Evolutionary conservation across 176 grass and related monocot genomes (phyloP).

Genomic region (Secale cereale): DNA sequence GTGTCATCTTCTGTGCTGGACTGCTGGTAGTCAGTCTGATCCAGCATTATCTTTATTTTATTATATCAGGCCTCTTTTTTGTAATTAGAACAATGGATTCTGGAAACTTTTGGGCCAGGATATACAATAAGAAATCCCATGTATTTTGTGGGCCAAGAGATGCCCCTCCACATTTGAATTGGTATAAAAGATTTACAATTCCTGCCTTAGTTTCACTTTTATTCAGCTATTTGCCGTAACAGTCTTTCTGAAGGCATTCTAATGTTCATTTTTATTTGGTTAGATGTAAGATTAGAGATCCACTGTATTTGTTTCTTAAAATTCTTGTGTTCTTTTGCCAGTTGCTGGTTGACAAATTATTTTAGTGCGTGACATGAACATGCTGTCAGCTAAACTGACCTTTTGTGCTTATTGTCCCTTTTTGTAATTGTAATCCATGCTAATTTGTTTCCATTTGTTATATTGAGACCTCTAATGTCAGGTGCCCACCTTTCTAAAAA

Average conservation of each 20-base stretch:
- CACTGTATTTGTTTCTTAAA: background rate
- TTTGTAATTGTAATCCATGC: background rate
- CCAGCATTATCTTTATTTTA: conserved; percentile 8
- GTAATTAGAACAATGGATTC: background rate
- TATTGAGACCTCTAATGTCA: background rate
- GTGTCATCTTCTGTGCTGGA: background rate
- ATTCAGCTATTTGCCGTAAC: background rate
- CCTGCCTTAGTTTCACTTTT: background rate
- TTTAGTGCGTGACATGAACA: background rate
- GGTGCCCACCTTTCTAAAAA: background rate
- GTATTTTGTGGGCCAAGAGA: background rate
- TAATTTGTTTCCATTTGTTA: conserved; percentile 8
- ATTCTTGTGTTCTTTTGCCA: conserved; percentile 15
- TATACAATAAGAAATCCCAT: background rate
- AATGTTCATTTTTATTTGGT: conserved; percentile 7
- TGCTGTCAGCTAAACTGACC: background rate
- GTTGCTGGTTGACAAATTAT: conserved; percentile 1
- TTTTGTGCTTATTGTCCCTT: background rate
- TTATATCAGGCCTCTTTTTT: background rate
- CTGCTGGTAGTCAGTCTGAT: background rate
- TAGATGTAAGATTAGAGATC: conserved; percentile 17
- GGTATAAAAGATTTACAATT: background rate
- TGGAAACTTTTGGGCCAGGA: background rate
- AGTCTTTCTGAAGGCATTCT: background rate
- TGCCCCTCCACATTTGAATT: background rate